phyloP scores from a whole-genome alignment of 2,329 filamentous ascomycete genomes.

The Mariannaea elegans region DNA sequence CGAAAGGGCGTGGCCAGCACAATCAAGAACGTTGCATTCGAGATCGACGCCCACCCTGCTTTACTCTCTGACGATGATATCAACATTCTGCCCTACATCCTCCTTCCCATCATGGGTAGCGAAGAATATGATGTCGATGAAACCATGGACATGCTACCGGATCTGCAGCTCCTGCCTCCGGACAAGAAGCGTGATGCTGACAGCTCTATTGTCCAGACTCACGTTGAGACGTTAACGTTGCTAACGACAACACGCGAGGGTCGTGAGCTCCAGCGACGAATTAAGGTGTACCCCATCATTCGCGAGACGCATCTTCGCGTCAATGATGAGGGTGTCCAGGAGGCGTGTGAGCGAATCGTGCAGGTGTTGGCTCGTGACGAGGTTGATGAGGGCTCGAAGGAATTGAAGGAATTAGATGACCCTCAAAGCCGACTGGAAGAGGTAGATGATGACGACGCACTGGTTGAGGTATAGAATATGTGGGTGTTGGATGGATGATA shows the following conservation, averaged over 20 bases:
- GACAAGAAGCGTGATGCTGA: constrained; percentile 89
- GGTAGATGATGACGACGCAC: constrained; percentile 61
- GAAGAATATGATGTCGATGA: constrained; percentile 93
- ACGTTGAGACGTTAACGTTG: constrained; percentile 87
- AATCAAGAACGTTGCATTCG: constrained; percentile 93
- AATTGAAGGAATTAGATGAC: constrained; percentile 40
- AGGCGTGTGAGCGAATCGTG: constrained; percentile 88
- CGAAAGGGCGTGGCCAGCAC: constrained; percentile 94
- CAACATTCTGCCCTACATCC: constrained; percentile 86
- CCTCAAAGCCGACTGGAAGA: constrained; percentile 54
- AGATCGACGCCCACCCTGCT: constrained; percentile 74
- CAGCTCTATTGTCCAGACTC: constrained; percentile 79
- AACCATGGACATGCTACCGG: constrained; percentile 83
- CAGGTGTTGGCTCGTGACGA: constrained; percentile 89
- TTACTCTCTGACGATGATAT: constrained; percentile 78
- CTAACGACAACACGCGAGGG: constrained; percentile 81
- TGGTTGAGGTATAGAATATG: constrained; percentile 61
- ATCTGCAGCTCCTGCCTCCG: constrained; percentile 87
- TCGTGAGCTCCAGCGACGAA: constrained; percentile 75
- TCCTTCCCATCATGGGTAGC: constrained; percentile 86
- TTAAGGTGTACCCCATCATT: constrained; percentile 89
- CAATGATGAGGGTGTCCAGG: constrained; percentile 80
- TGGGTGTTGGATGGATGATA: too few species aligned
- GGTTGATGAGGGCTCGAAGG: constrained; percentile 56
- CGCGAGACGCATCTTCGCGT: constrained; percentile 84